phyloP scores from a whole-genome alignment of 495 filamentous ascomycete species.

The Xylaria acuta region DNA sequence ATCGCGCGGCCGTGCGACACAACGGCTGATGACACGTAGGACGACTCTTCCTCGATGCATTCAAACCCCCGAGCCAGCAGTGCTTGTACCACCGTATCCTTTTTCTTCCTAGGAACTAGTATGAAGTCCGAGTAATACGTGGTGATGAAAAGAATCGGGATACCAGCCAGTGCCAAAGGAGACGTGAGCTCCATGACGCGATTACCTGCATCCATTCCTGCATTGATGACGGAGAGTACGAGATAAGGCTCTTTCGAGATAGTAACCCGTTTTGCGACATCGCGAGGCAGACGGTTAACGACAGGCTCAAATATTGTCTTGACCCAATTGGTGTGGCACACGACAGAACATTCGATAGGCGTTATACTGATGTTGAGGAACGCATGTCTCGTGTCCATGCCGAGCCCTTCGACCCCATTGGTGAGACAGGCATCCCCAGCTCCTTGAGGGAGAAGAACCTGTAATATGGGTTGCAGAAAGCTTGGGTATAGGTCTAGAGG shows the following conservation, averaged over 20 bases:
- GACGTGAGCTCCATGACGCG: constrained; percentile 90
- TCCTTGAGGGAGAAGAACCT: constrained; percentile 71
- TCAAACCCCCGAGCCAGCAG: constrained; percentile 83
- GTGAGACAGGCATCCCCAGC: constrained; percentile 36
- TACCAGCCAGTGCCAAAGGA: constrained; percentile 87
- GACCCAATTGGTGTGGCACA: constrained; percentile 78
- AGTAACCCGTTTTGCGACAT: constrained; percentile 60
- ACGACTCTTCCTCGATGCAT: constrained; percentile 72
- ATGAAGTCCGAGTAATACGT: constrained; percentile 99
- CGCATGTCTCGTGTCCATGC: constrained; percentile 63
- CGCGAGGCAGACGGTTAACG: constrained; percentile 58
- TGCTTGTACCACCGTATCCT: constrained; percentile 73
- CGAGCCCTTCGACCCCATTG: constrained; percentile 47
- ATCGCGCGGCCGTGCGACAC: constrained; percentile 55
- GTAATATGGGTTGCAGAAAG: constrained; percentile 83
- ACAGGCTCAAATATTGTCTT: constrained; percentile 75
- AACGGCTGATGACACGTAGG: constrained; percentile 68
- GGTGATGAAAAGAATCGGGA: constrained; percentile 97
- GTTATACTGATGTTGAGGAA: constrained; percentile 96
- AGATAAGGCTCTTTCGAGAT: constrained; percentile 86
- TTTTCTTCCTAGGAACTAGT: constrained; percentile 78
- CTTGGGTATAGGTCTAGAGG: constrained; percentile 79
- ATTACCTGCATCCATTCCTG: constrained; percentile 91
- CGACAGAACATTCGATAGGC: constrained; percentile 89
- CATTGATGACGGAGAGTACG: constrained; percentile 84